Evolutionary conservation across 176 grass and related monocot species (phyloP).

Genomic region (Puya raimondii): DNA sequence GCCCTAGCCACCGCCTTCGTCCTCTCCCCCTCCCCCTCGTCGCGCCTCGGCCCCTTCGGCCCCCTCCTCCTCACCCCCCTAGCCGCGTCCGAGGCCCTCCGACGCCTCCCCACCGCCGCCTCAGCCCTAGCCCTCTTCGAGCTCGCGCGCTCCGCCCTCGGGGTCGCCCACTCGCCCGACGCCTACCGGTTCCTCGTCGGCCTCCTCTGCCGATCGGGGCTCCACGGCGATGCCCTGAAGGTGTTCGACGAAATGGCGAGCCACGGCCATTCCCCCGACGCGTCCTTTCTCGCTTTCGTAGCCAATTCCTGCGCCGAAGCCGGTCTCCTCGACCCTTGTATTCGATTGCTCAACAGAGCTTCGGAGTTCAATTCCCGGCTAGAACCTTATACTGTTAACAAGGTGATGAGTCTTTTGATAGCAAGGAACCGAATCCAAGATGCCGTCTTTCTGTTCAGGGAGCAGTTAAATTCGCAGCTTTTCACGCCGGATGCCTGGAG

Average conservation of each 20-base stretch:
- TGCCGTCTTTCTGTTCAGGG: slow-evolving; percentile 43
- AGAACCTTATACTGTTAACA: slow-evolving; percentile 54
- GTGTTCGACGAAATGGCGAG: slow-evolving; percentile 82
- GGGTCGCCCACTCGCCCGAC: slow-evolving; percentile 19
- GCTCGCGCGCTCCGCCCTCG: slow-evolving; percentile 28
- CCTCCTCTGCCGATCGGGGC: slow-evolving; percentile 29
- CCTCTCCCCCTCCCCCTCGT: neutral
- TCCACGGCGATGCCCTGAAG: slow-evolving; percentile 44
- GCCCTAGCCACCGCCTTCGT: slow-evolving; percentile 27
- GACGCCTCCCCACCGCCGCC: slow-evolving; percentile 20
- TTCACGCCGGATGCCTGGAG: slow-evolving; percentile 52
- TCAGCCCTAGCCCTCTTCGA: slow-evolving; percentile 30
- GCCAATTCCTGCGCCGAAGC: slow-evolving; percentile 34
- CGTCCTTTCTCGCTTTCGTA: slow-evolving; percentile 49
- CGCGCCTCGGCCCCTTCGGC: neutral
- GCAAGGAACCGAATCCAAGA: slow-evolving; percentile 25
- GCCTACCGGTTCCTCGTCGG: slow-evolving; percentile 43
- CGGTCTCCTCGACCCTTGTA: slow-evolving; percentile 29
- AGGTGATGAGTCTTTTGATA: slow-evolving; percentile 46
- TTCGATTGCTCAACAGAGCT: slow-evolving; percentile 32
- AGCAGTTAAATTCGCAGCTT: slow-evolving; percentile 29
- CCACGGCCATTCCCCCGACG: slow-evolving; percentile 28
- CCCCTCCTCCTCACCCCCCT: neutral
- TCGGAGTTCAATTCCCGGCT: slow-evolving; percentile 28
- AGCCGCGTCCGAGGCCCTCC: neutral